phyloP scores from a whole-genome alignment of 345 rosid genomes.

The Clausena lansium region DNA sequence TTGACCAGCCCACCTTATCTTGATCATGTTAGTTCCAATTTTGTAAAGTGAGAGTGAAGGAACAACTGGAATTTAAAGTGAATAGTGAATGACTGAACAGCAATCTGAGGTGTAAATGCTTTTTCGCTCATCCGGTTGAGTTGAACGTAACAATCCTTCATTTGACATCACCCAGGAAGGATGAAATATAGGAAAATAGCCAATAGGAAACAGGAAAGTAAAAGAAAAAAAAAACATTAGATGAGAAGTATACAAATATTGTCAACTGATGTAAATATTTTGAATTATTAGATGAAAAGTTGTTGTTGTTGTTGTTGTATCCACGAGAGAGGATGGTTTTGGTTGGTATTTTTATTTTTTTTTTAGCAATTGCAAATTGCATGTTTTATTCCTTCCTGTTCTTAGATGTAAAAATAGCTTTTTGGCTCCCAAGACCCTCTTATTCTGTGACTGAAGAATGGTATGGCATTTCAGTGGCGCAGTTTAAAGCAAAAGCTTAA shows the following conservation, averaged over 20 bases:
- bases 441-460: too few relatives aligned
- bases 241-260: not conserved
- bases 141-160: not conserved
- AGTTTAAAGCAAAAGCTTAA: too few relatives aligned
- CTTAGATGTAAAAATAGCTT: too few relatives aligned
- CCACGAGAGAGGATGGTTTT: not conserved
- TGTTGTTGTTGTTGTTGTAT: not conserved
- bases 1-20: not conserved
- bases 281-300: not conserved
- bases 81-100: slow-evolving; percentile 23
- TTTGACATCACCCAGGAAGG: not conserved
- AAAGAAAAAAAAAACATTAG: not conserved
- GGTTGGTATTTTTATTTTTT: too few relatives aligned
- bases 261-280: slow-evolving; percentile 7
- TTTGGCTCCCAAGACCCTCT: too few relatives aligned
- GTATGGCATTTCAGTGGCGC: too few relatives aligned
- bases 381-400: too few relatives aligned
- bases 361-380: too few relatives aligned
- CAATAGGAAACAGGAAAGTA: not conserved
- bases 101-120: slow-evolving; percentile 20
- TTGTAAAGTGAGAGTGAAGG: slow-evolving; percentile 14
- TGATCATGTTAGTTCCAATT: slow-evolving; percentile 4
- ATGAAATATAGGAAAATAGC: not conserved
- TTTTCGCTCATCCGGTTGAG: not conserved
- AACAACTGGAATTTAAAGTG: slow-evolving; percentile 21